Conservation (phyloP, 2,329 filamentous ascomycete species). For the Arthrobotrys musiformis region DNA sequence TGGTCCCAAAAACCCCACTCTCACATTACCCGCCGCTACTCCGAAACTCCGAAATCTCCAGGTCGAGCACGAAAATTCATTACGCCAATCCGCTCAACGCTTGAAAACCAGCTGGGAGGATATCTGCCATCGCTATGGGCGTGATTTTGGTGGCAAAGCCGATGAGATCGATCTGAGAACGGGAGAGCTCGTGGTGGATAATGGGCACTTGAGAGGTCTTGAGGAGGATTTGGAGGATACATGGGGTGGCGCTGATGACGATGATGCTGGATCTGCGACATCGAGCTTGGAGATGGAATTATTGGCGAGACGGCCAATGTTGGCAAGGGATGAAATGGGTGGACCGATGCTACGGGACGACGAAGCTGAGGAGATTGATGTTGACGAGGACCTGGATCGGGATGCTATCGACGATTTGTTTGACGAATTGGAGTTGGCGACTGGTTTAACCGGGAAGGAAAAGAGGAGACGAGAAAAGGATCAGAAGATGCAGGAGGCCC, state of each 20-base stretch:
- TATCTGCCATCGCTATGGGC: constrained; percentile 89
- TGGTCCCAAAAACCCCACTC: constrained; percentile 43
- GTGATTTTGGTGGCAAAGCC: constrained; percentile 81
- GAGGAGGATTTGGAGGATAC: constrained; percentile 65
- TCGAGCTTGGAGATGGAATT: constrained; percentile 49
- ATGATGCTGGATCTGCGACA: constrained; percentile 32
- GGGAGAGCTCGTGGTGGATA: constrained; percentile 85
- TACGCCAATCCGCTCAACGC: constrained; percentile 74
- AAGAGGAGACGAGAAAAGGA: constrained; percentile 50
- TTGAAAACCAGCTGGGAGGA: constrained; percentile 86
- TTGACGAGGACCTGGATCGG: constrained; percentile 47
- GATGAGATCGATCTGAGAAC: constrained; percentile 90
- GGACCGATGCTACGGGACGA: constrained; percentile 44
- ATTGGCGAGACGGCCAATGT: constrained; percentile 38
- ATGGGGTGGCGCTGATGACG: constrained; percentile 63
- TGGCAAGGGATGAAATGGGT: constrained; percentile 41
- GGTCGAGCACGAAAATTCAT: constrained; percentile 69
- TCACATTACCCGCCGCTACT: constrained; percentile 43
- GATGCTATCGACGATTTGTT: constrained; percentile 60
- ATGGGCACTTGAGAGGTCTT: constrained; percentile 81
- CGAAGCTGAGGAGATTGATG: constrained; percentile 50
- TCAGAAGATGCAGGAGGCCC: constrained; percentile 27
- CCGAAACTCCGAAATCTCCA: constrained; percentile 50
- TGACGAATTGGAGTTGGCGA: constrained; percentile 57
- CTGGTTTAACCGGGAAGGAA: constrained; percentile 17